Evolutionary conservation across 208 protist genomes (phyloP).

Genomic region (Angomonas deanei): DNA sequence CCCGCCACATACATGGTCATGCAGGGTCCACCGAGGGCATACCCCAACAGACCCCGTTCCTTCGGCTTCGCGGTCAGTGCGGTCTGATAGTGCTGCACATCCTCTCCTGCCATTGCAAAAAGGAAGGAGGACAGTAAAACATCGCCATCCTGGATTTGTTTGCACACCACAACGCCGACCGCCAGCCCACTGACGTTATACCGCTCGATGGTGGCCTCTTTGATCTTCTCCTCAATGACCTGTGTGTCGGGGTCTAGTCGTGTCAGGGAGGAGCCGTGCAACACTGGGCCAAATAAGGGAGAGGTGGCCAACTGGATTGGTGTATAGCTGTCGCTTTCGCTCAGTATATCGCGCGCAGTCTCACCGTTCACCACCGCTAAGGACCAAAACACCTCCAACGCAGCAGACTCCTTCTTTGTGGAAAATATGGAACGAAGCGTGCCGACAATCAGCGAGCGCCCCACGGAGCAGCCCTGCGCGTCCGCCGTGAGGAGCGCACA

Average conservation of each 20-base stretch:
- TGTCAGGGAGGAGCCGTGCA: conserved; percentile 21
- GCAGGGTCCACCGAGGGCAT: conserved; percentile 45
- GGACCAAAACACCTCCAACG: conserved; percentile 41
- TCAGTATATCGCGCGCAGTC: conserved; percentile 45
- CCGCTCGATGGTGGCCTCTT: conserved; percentile 22
- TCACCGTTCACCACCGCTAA: conserved; percentile 27
- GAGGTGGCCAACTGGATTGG: conserved; percentile 39
- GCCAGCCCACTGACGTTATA: conserved; percentile 22
- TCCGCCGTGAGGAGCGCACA: conserved; percentile 35
- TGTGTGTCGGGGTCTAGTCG: background rate
- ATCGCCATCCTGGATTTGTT: conserved; percentile 33
- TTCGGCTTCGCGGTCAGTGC: conserved; percentile 15
- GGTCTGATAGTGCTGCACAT: conserved; percentile 21
- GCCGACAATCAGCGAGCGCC: conserved; percentile 27
- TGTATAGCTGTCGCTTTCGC: conserved; percentile 26
- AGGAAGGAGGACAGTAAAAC: conserved; percentile 46
- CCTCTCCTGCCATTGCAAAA: conserved; percentile 22
- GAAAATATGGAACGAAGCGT: conserved; percentile 19
- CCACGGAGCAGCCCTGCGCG: conserved; percentile 24
- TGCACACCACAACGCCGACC: conserved; percentile 20
- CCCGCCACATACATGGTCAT: conserved; percentile 38
- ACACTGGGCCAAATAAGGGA: conserved; percentile 48
- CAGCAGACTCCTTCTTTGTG: conserved; percentile 1
- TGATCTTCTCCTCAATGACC: conserved; percentile 8
- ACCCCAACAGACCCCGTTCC: conserved; percentile 29